Base-by-base conservation (phyloP, 2,329 filamentous ascomycete genomes). In the Orbilia brochopaga region DNA sequence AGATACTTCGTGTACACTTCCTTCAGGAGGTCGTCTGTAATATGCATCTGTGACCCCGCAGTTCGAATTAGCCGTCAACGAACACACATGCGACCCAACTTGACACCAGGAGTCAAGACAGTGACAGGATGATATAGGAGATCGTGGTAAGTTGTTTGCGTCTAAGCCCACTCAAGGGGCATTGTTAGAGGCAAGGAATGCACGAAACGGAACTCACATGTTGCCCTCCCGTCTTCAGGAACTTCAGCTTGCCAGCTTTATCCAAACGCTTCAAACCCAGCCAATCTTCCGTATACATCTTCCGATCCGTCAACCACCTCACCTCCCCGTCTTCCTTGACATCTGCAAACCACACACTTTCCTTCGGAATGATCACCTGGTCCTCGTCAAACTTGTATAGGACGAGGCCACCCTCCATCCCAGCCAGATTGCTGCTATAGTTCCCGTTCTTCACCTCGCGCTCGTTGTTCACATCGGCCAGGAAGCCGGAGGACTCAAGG, bases 381-480 rank as follows among this genome's bases (percentile, higher is more conserved):
- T 99, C 94, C 11, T 96, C 87, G 74, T 88, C 88, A 78, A 97
- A 99, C 80, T 96, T 82, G 79, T 90, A 92, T 89, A 97, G 90
- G 74, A 90, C 91, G 74, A 97, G 89, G 76, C 88, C 65, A 11
- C 65, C 89, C 77, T 90, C 85, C 78, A 99, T 79, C 35, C 77
- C 80, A 6, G 83, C 84, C 53, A 99, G 75, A 78, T 93, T 90
- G 76, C 84, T 80, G 78, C 85, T 87, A 79, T 97, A 99, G 11
- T 81, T 83, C 37, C 80, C 77, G 77, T 92, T 96, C 85, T 95
- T 96, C 61, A 75, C 74, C 19, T 62, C 77, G 10, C 92, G 85
- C 84, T 99, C 94, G 79, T 97, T 97, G 81, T 99, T 99, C 81
- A 97, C 88, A 78, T 97, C 93, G 8, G 93, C 94, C 7, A 99